A percentile compares a stretch with the other conserved stretches of the same genome.
Evolutionary conservation across 306 rosid species (phyloP).

Genomic region (Corylus avellana): DNA sequence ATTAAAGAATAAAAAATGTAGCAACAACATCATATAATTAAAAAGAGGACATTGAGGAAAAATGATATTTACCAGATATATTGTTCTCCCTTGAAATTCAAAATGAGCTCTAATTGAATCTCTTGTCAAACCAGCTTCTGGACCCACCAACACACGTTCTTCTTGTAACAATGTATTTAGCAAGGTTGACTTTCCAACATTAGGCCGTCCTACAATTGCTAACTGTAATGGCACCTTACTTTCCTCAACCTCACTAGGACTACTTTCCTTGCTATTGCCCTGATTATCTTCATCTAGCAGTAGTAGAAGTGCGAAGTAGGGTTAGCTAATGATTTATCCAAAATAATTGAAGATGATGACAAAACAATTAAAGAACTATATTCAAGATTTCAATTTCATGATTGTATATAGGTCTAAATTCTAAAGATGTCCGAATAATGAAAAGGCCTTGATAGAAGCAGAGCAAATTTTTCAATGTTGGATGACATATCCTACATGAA

Average conservation of each 20-base stretch:
- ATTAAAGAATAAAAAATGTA: neutral
- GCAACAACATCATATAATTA: neutral
- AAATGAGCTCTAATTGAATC: slow-evolving; percentile 92
- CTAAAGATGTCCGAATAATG: neutral
- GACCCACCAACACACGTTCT: slow-evolving; percentile 94
- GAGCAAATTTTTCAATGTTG: neutral
- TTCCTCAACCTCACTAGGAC: slow-evolving; percentile 50
- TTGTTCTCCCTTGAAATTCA: slow-evolving; percentile 83
- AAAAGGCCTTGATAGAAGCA: neutral
- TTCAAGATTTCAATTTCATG: neutral
- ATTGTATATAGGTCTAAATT: neutral
- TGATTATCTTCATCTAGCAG: slow-evolving; percentile 45
- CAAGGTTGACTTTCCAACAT: slow-evolving; percentile 94
- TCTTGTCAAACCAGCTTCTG: slow-evolving; percentile 96
- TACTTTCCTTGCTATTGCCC: slow-evolving; percentile 38
- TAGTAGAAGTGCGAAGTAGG: slow-evolving; percentile 23
- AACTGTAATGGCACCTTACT: slow-evolving; percentile 77
- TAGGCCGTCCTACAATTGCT: slow-evolving; percentile 96
- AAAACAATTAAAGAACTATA: neutral
- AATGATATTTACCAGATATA: slow-evolving; percentile 56
- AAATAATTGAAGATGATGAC: neutral
- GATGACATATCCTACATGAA: slow-evolving; percentile 2
- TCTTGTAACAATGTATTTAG: slow-evolving; percentile 84
- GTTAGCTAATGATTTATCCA: slow-evolving; percentile 8
- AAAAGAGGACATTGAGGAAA: slow-evolving; percentile 6